These are phyloP conservation scores for Mitragyna speciosa DNA, from an alignment of 257 asterid genomes.

Conservation along the genomic window DNA sequence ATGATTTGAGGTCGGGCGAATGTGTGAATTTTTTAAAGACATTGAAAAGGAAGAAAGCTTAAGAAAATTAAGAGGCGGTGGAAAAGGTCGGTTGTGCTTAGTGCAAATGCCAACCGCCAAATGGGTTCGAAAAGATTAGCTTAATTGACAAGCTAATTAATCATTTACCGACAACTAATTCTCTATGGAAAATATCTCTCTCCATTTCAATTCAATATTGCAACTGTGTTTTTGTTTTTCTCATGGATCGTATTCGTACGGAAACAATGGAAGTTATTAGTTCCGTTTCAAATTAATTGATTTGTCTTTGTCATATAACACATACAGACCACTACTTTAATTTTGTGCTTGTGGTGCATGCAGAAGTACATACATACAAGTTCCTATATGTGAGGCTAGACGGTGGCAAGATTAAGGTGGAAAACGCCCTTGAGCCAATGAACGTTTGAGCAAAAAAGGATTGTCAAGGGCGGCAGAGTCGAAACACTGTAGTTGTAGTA, in stretches of 20 bases:
- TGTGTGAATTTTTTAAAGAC: neutral
- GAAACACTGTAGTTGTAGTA: neutral
- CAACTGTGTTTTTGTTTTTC: neutral
- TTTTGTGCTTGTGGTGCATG: neutral
- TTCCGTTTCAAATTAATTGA: neutral
- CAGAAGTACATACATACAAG: no score
- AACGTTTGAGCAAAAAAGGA: neutral
- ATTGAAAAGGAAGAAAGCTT: neutral
- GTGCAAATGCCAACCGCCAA: neutral
- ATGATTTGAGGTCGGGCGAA: no score
- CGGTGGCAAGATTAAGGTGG: constrained; percentile 1
- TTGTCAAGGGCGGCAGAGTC: neutral
- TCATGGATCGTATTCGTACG: neutral
- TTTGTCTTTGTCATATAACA: neutral
- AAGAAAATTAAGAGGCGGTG: constrained; percentile 19
- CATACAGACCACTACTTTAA: neutral
- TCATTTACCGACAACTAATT: constrained; percentile 2
- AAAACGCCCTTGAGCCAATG: neutral
- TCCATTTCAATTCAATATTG: neutral
- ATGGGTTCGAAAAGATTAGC: neutral
- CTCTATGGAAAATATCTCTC: neutral
- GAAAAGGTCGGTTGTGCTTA: constrained; percentile 11
- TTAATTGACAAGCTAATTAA: neutral
- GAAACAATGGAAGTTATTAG: neutral
- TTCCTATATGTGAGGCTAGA: neutral